A percentile compares a stretch with the other conserved stretches of the same genome.
Evolutionary conservation across 805 yeast species (phyloP).

Genomic region (Dipodascus albidus): DNA sequence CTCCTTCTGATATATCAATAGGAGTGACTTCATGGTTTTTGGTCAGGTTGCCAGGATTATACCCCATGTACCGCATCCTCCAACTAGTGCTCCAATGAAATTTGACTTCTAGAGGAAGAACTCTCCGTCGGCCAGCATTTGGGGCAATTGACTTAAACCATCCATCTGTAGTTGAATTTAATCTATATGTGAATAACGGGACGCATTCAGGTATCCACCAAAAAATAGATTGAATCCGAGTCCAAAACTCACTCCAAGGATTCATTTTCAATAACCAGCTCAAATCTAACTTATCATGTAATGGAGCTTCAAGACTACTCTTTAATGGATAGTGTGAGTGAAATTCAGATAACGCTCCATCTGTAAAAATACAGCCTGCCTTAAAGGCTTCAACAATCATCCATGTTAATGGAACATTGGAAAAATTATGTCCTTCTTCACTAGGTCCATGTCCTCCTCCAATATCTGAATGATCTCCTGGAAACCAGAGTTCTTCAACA

Average conservation of each 20-base stretch:
- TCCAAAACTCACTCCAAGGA: constrained; percentile 1
- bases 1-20: not conserved
- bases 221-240: not conserved
- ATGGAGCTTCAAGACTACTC: constrained; percentile 7
- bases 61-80: constrained; percentile 13
- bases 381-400: constrained; percentile 42
- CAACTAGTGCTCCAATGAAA: constrained; percentile 58
- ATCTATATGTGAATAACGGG: constrained; percentile 41
- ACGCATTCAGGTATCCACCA: constrained; percentile 58
- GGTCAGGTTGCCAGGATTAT: not conserved
- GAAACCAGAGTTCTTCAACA: constrained; percentile 49
- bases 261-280: not conserved
- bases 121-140: constrained; percentile 43
- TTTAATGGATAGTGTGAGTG: constrained; percentile 26
- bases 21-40: not conserved
- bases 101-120: constrained; percentile 35
- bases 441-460: constrained; percentile 59
- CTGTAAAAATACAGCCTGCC: constrained; percentile 38
- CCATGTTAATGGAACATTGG: constrained; percentile 51
- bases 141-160: constrained; percentile 44
- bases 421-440: constrained; percentile 31
- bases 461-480: constrained; percentile 58
- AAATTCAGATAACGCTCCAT: constrained; percentile 31
- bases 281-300: constrained; percentile 12
- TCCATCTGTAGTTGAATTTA: constrained; percentile 35